phyloP scores from a whole-genome alignment of 495 filamentous ascomycete genomes.

The Neurospora intermedia region DNA sequence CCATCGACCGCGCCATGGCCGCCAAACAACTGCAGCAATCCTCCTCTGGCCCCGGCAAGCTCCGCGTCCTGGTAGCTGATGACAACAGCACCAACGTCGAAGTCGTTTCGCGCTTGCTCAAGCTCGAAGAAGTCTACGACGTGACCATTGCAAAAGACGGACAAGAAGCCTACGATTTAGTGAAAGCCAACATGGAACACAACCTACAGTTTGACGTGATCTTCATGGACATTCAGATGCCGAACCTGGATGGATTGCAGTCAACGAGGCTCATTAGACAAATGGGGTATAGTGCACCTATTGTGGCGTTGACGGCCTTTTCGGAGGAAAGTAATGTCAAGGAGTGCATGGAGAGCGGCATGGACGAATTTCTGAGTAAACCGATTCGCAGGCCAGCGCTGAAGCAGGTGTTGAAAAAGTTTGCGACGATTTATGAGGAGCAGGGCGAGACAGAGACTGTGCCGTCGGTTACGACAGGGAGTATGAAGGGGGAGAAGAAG shows the following conservation, averaged over 20 bases:
- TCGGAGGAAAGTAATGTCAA: conserved; percentile 82
- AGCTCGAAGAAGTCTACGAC: conserved; percentile 50
- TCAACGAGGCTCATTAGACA: conserved; percentile 78
- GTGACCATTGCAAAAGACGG: conserved; percentile 78
- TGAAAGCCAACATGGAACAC: conserved; percentile 70
- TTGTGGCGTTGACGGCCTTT: conserved; percentile 86
- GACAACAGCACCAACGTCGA: conserved; percentile 95
- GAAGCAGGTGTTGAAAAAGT: conserved; percentile 70
- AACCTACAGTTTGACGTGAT: conserved; percentile 68
- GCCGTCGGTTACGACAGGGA: conserved; percentile 4
- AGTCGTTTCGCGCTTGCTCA: conserved; percentile 57
- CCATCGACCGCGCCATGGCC: conserved; percentile 38
- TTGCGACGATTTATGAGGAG: conserved; percentile 46
- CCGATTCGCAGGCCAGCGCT: conserved; percentile 75
- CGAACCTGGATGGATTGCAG: conserved; percentile 80
- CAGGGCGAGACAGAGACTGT: conserved; percentile 29
- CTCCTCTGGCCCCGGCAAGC: conserved; percentile 41
- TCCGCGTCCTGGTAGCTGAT: conserved; percentile 84
- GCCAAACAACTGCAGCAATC: conserved; percentile 25
- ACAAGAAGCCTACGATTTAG: conserved; percentile 77
- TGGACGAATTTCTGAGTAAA: conserved; percentile 66
- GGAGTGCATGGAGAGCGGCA: conserved; percentile 67
- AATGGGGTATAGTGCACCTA: conserved; percentile 79
- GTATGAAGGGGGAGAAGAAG: neutral
- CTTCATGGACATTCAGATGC: conserved; percentile 96